A percentile compares a stretch with the other conserved stretches of the same genome.
Evolutionary conservation across 1,284 basidiomycete species (phyloP).

Genomic region (Apiotrichum sp.): DNA sequence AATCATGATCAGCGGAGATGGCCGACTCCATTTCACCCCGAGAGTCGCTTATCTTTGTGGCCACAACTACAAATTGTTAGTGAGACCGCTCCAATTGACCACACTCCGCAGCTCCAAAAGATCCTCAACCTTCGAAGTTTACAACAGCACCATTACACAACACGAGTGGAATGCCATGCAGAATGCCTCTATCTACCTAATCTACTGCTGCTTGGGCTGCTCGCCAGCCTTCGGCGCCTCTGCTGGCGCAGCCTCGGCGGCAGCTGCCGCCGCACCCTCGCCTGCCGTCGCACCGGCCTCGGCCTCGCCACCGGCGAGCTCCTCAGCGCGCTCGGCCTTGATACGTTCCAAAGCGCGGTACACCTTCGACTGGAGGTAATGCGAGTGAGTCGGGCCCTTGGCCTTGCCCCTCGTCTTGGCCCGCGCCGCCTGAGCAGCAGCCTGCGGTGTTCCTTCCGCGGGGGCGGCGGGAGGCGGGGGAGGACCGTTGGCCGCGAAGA

Average conservation of each 20-base stretch:
- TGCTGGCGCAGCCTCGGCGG: conserved; percentile 6
- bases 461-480: conserved; percentile 52
- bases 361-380: conserved; percentile 96
- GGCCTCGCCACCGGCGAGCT: conserved; percentile 11
- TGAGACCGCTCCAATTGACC: no score
- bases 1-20: no score
- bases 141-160: no score
- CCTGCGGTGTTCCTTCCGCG: conserved; percentile 29
- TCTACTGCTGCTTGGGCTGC: not conserved
- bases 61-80: no score
- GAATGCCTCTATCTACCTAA: not conserved
- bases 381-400: conserved; percentile 54
- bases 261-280: conserved; percentile 13
- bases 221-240: conserved; percentile 1
- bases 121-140: no score
- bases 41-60: no score
- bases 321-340: conserved; percentile 39
- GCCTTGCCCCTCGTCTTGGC: conserved; percentile 10
- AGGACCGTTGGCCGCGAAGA: conserved; percentile 82
- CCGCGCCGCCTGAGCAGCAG: conserved; percentile 4
- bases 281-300: conserved; percentile 17
- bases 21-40: no score
- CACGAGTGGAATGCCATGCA: conserved; percentile 5
- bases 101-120: no score
- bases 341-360: conserved; percentile 89